phyloP scores from a whole-genome alignment of 805 yeast genomes.

The Ogataea ramenticola region DNA sequence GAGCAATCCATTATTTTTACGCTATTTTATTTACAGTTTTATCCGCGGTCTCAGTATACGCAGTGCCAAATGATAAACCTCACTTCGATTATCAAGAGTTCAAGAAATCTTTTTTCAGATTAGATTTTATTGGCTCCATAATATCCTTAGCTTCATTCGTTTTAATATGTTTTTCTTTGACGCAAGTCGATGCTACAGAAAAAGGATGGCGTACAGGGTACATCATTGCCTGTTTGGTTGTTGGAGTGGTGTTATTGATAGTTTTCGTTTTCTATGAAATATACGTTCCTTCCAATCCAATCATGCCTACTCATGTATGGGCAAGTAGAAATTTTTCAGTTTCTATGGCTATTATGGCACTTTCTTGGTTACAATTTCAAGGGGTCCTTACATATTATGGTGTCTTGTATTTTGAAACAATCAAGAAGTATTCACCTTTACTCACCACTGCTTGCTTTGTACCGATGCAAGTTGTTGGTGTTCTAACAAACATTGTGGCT shows the following conservation, averaged over 20 bases:
- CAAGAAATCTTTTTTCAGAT: slow-evolving; percentile 10
- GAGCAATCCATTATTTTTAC: slow-evolving; percentile 28
- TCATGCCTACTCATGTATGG: slow-evolving; percentile 36
- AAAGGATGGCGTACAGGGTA: slow-evolving; percentile 35
- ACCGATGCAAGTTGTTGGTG: slow-evolving; percentile 32
- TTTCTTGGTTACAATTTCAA: slow-evolving; percentile 30
- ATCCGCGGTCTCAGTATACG: slow-evolving; percentile 13
- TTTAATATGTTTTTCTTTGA: slow-evolving; percentile 30
- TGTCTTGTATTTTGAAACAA: slow-evolving; percentile 30
- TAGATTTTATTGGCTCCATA: slow-evolving; percentile 32
- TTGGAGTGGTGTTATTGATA: slow-evolving; percentile 24
- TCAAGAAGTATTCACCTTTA: slow-evolving; percentile 27
- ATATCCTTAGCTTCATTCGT: slow-evolving; percentile 27
- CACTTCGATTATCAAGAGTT: slow-evolving; percentile 8
- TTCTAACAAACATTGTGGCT: slow-evolving; percentile 30
- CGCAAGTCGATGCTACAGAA: slow-evolving; percentile 30
- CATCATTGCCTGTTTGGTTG: slow-evolving; percentile 29
- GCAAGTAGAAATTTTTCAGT: slow-evolving; percentile 26
- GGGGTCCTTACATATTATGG: slow-evolving; percentile 30
- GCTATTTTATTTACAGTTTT: slow-evolving; percentile 28
- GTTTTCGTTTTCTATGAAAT: slow-evolving; percentile 27
- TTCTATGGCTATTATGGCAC: slow-evolving; percentile 24
- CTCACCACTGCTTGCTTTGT: slow-evolving; percentile 29
- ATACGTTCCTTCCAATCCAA: slow-evolving; percentile 27
- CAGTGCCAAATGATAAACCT: slow-evolving; percentile 27